Evolutionary conservation across 2,329 filamentous ascomycete genomes (phyloP), one percentile per base, ranked within the genome.

Genomic region (Trichoderma sp.): DNA sequence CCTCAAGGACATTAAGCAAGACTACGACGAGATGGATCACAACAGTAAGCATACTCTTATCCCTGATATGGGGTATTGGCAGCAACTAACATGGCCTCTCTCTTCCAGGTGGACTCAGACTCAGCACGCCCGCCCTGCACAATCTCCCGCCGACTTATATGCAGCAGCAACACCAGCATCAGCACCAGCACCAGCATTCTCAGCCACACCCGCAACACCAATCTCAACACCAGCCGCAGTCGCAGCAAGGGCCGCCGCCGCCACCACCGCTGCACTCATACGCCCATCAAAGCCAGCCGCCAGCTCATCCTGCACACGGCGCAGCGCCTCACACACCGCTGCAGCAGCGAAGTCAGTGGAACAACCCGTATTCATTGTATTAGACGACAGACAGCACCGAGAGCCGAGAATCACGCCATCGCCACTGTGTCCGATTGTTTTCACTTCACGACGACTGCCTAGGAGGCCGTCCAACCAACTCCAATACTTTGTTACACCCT

Each of bases 1-100:
- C 70, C 73, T 73, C 52, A 79, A 79, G 72, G 77, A 79, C 18
- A 75, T 79, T 64, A 82, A 82, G 76, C 76, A 79, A 69, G 79
- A 82, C 69, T 81, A 78, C 59, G 79, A 81, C 24, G 80, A 82
- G 55, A 73, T 78, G 60, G 77, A 77, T 39, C 72, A 71, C 68
- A 75, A 76, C 70, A 76, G 76, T 77, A 76, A 65, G 75, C 24
- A 28, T 55, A 55, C 43, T n/a, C n/a, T 39, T 21, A n/a, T 14
- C 26, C 49, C 43, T 21, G 7, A 13, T 8, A 52, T 5, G 32
- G 13, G 32, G 11, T 28, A 18, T 32, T 37, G 39, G 68, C 72
- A 76, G 76, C 77, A 70, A 70, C 76, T 73, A 28, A 66, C n/a
- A 26, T 34, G 26, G 30, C 28, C 63, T 66, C 46, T 66, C 51